Evolutionary conservation across 768 basidiomycete genomes (phyloP), one percentile per base, ranked within the genome.

Genomic region (Plicaturopsis crispa): DNA sequence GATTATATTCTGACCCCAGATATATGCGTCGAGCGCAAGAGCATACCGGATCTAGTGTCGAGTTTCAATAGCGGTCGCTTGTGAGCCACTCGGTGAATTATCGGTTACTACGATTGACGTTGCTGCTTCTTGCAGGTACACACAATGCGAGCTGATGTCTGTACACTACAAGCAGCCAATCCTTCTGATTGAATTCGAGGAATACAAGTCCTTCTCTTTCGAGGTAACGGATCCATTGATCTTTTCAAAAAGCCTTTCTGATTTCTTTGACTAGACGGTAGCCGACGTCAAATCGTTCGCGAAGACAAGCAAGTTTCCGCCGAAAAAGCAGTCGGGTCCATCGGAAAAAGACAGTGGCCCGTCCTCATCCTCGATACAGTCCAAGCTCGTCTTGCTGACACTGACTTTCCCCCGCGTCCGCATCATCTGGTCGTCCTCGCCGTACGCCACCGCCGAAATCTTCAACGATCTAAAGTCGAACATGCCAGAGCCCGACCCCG

Each of bases 401-500:
- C 74, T 98, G 19, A 70, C 85, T 5, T 98, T 98, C 55, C 96
- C 93, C 0, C 82, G 88, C 11, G 65, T 99, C 3, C 80, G 90
- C 31, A 86, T 97, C 52, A 87, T 99, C 55, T 98, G 96, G 96
- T 92, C 92, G 0, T 92, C 92, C 2, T 97, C 93, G 1, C 89
- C 96, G 0, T 88, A 91, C 52, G 84, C 86, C 14, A 92, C 90
- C 0, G 73, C 89, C 0, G 84, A 91, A 41, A 91, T 98, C 40
- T 93, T 98, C 67, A 77, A 75, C 33, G 96, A 97, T 52, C 78
- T 99, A 23, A 99, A 99, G 52, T 44, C 62, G 22, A 80, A 83
- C 48, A 73, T 75, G 33, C 61, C 75, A 0, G 90, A 99, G 54
- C 96, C 96, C 0, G 84, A 94, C 44, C 73, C 80, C 6, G 52